phyloP scores from a whole-genome alignment of 2,329 filamentous ascomycete genomes.

The Xylariaceae sp. region DNA sequence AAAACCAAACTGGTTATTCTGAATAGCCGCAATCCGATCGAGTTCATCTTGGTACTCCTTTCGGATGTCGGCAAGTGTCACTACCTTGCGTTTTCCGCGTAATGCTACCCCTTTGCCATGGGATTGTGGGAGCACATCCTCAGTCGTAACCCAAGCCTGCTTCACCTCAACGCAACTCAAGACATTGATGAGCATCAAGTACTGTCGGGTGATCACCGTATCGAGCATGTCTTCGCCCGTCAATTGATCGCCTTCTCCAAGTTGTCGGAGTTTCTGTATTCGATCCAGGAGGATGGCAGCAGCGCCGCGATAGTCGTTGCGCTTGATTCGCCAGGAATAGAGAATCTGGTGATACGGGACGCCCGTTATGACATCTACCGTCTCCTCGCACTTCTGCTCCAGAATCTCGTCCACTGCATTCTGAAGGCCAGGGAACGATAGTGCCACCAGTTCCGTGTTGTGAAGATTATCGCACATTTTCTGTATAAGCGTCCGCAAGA shows the following conservation, averaged over 20 bases:
- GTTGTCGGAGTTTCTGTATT: slow-evolving; percentile 57
- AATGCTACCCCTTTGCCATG: slow-evolving; percentile 28
- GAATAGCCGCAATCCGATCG: slow-evolving; percentile 81
- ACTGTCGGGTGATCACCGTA: slow-evolving; percentile 67
- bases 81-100: slow-evolving; percentile 62
- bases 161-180: slow-evolving; percentile 77
- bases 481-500: slow-evolving; percentile 65
- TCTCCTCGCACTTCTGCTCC: slow-evolving; percentile 64
- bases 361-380: slow-evolving; percentile 59
- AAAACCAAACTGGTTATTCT: slow-evolving; percentile 86
- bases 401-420: slow-evolving; percentile 77
- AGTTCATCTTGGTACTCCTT: slow-evolving; percentile 87
- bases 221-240: slow-evolving; percentile 54
- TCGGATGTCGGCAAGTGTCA: slow-evolving; percentile 81
- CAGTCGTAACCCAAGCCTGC: slow-evolving; percentile 74
- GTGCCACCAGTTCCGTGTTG: slow-evolving; percentile 62
- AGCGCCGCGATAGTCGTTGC: slow-evolving; percentile 80
- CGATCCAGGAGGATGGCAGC: slow-evolving; percentile 60
- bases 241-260: slow-evolving; percentile 57
- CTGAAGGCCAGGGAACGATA: slow-evolving; percentile 76
- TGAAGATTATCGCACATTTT: slow-evolving; percentile 66
- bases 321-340: slow-evolving; percentile 83
- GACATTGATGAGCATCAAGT: slow-evolving; percentile 89
- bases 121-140: slow-evolving; percentile 30
- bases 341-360: slow-evolving; percentile 83